Percentiles rank a stretch among this genome's conserved stretches.
Evolutionary conservation across 768 basidiomycete genomes (phyloP).

Genomic region (Macrolepiota albuminosa): DNA sequence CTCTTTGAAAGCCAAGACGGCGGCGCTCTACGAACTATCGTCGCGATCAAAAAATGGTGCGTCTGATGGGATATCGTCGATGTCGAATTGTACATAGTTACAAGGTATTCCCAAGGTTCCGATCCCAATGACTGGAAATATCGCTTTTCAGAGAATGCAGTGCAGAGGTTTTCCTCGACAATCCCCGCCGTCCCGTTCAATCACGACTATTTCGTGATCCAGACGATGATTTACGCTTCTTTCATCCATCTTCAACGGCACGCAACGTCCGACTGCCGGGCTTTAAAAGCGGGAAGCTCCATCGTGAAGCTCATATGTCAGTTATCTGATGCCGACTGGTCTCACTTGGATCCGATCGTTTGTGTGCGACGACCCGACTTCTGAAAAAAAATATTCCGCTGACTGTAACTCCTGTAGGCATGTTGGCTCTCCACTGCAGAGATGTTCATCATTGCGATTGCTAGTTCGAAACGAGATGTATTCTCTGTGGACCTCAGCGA

Average conservation of each 20-base stretch:
- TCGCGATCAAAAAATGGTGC: conserved; percentile 37
- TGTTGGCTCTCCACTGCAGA: conserved; percentile 18
- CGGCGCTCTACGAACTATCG: conserved; percentile 50
- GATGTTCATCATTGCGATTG: conserved; percentile 15
- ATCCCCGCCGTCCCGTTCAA: conserved; percentile 17
- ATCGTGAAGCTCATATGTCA: conserved; percentile 41
- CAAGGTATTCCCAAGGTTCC: conserved; percentile 26
- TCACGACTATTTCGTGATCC: conserved; percentile 19
- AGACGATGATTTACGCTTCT: conserved; percentile 45
- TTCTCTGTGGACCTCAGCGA: conserved; percentile 5
- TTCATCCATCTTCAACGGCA: conserved; percentile 48
- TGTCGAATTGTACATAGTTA: conserved; percentile 7
- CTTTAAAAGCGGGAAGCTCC: conserved; percentile 38
- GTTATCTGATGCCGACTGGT: conserved; percentile 46
- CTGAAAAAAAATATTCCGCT: background rate
- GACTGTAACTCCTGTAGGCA: conserved; percentile 6
- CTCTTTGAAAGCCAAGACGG: conserved; percentile 46
- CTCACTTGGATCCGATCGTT: conserved; percentile 48
- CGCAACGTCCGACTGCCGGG: conserved; percentile 32
- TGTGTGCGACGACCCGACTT: conserved; percentile 33
- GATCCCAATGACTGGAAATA: conserved; percentile 27
- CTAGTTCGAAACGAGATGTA: conserved; percentile 1
- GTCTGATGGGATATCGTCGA: conserved; percentile 10
- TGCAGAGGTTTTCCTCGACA: conserved; percentile 37
- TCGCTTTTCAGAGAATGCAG: conserved; percentile 37